Conservation (phyloP, 257 asterid genomes). For the Rauvolfia tetraphylla region DNA sequence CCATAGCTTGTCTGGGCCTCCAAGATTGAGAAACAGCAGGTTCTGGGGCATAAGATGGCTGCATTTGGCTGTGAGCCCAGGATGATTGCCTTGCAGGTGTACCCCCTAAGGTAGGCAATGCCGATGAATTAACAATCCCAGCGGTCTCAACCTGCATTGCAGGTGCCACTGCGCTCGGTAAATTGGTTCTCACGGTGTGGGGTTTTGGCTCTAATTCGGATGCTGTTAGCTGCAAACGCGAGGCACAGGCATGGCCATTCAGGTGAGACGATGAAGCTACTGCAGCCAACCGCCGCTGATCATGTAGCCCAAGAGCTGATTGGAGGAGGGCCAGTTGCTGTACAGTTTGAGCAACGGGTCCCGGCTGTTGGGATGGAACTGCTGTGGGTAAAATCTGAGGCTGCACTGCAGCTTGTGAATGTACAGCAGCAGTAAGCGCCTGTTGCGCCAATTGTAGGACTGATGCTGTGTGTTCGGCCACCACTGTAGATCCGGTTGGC, state of each 20-base stretch:
- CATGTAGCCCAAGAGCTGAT: slow-evolving; percentile 24
- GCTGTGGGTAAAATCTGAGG: slow-evolving; percentile 33
- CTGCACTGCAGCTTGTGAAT: slow-evolving; percentile 19
- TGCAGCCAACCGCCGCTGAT: slow-evolving; percentile 34
- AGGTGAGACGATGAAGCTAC: slow-evolving; percentile 29
- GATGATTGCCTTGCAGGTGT: slow-evolving; percentile 18
- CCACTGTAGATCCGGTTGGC: slow-evolving; percentile 24
- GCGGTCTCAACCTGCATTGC: slow-evolving; percentile 23
- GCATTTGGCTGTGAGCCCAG: slow-evolving; percentile 23
- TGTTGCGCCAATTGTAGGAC: slow-evolving; percentile 33
- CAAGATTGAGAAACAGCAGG: slow-evolving; percentile 24
- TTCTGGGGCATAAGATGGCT: slow-evolving; percentile 33
- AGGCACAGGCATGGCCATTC: slow-evolving; percentile 19
- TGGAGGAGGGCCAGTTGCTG: slow-evolving; percentile 28
- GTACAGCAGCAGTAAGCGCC: slow-evolving; percentile 14
- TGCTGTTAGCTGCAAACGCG: slow-evolving; percentile 32
- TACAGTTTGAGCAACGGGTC: slow-evolving; percentile 30
- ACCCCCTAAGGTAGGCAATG: slow-evolving; percentile 6
- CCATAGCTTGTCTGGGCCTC: slow-evolving; percentile 41
- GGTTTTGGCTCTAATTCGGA: slow-evolving; percentile 40
- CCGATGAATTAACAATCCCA: slow-evolving; percentile 26
- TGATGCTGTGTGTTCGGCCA: slow-evolving; percentile 30
- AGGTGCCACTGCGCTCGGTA: slow-evolving; percentile 16
- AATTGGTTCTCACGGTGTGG: slow-evolving; percentile 35
- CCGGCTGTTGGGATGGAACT: slow-evolving; percentile 32